Evolutionary conservation across 2,329 filamentous ascomycete genomes (phyloP), one percentile per base, ranked within the genome.

Genomic region (Penicillium sp.): DNA sequence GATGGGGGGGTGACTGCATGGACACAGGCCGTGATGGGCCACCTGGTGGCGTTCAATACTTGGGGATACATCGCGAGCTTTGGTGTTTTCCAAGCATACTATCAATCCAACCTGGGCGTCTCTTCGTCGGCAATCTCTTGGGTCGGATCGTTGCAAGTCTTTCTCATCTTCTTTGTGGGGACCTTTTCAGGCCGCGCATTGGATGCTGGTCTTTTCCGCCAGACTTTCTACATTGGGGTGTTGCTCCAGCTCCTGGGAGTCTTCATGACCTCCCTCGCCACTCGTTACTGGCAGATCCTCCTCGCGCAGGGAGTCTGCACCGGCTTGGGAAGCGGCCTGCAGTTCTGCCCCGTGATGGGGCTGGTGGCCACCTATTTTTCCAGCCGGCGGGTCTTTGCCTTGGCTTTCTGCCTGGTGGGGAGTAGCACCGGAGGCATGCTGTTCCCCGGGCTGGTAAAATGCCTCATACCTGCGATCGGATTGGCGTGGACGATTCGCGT

Each of bases 1-100:
- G 58, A 61, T 26, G 56, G 55, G 8, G 57, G 59, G 9, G 6
- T 52, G 3, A 46, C 52, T n/a, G 58, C 55, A 43, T 62, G 57
- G 57, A 53, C 50, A 9, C 54, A 54, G 33, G 45, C 43, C 7
- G 13, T 47, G 1, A 49, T 54, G 47, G 45, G 43, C 18, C 54
- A 56, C 38, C 26, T 56, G 6, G 52, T 54, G n/a, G 41, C 27
- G 8, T 52, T 56, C 11, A 54, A 52, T 25, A 52, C 53, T 24
- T 56, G 52, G 52, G 54, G 54, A 3, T 50, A 50, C 9, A 46
- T 49, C 8, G 45, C 47, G 28, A 52, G 49, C 44, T 49, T 42
- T 45, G 43, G 43, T 12, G 32, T 46, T 4, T 49, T 45, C 29
- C 47, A 49, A 26, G 25, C 32, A 7, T 45, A 49, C 42, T 49